These are phyloP conservation scores for Eragrostis curvula DNA, from an alignment of 176 grass and related monocot species.

Conservation along the genomic window DNA sequence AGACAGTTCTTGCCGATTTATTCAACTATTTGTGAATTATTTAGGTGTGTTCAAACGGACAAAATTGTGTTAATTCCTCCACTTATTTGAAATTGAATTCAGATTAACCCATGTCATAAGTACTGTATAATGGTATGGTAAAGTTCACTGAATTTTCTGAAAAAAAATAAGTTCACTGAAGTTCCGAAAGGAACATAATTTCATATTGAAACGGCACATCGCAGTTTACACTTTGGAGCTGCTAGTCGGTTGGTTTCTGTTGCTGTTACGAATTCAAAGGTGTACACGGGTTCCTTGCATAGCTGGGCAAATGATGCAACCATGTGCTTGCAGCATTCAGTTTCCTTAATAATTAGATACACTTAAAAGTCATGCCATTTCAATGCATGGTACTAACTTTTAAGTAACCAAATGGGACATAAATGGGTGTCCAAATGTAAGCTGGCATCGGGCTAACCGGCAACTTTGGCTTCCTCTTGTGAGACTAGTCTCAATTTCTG, in stretches of 20 bases:
- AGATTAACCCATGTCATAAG: neutral
- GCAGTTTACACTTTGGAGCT: conserved; percentile 31
- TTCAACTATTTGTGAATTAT: neutral
- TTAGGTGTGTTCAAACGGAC: neutral
- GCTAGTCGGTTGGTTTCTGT: conserved; percentile 27
- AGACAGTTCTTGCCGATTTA: conserved; percentile 17
- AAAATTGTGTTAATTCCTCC: conserved; percentile 1
- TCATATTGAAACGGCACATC: conserved; percentile 15
- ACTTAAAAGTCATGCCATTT: neutral
- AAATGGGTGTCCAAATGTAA: conserved; percentile 20
- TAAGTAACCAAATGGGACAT: neutral
- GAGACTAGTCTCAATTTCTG: neutral
- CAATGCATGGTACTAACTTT: neutral
- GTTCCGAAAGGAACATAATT: neutral
- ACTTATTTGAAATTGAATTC: neutral
- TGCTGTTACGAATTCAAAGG: conserved; percentile 30
- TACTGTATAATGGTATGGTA: neutral
- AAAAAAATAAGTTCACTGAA: neutral
- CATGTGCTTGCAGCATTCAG: neutral
- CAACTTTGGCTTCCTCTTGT: conserved; percentile 12
- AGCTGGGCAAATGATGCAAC: conserved; percentile 30
- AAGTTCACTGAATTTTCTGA: neutral
- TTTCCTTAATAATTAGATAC: conserved; percentile 1
- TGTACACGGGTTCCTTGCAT: conserved; percentile 34
- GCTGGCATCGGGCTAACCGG: neutral